These are phyloP conservation scores for Xylariales sp. DNA, from an alignment of 2,329 filamentous ascomycete species.

Conservation along the genomic window DNA sequence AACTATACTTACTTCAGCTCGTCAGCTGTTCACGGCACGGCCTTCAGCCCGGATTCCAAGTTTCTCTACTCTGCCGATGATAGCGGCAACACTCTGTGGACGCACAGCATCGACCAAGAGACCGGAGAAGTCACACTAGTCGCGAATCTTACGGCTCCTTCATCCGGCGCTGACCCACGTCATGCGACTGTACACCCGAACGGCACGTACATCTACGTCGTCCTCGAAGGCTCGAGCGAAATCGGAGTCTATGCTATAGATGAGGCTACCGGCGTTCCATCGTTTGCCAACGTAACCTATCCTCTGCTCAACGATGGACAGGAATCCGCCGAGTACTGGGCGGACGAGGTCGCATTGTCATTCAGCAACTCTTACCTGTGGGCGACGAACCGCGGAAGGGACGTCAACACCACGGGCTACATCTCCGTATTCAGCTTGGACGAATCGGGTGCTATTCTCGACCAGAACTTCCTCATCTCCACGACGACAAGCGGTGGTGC, in stretches of 20 bases:
- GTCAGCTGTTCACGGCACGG: constrained; percentile 44
- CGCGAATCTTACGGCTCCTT: constrained; percentile 11
- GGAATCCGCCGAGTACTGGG: constrained; percentile 23
- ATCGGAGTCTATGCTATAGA: constrained; percentile 18
- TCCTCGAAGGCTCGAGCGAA: constrained; percentile 22
- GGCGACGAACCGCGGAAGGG: constrained; percentile 22
- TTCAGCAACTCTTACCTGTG: constrained; percentile 23
- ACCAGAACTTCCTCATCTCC: constrained; percentile 25
- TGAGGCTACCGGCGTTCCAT: constrained; percentile 9
- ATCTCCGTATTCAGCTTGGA: constrained; percentile 28
- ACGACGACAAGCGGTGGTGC: constrained; percentile 29
- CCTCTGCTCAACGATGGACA: constrained; percentile 18
- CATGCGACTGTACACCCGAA: constrained; percentile 21
- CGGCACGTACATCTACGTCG: constrained; percentile 21
- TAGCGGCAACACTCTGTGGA: constrained; percentile 37
- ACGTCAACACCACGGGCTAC: constrained; percentile 22
- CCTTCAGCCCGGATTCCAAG: constrained; percentile 37
- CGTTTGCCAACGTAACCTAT: constrained; percentile 11
- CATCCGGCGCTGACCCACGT: constrained; percentile 19
- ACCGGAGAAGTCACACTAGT: constrained; percentile 15
- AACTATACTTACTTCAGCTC: constrained; percentile 38
- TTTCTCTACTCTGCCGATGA: constrained; percentile 45
- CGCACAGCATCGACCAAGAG: constrained; percentile 18
- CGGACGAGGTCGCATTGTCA: constrained; percentile 28
- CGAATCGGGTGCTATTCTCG: constrained; percentile 20